These are phyloP conservation scores for Zopfia rhizophila DNA, from an alignment of 2,329 filamentous ascomycete genomes.

Conservation along the genomic window DNA sequence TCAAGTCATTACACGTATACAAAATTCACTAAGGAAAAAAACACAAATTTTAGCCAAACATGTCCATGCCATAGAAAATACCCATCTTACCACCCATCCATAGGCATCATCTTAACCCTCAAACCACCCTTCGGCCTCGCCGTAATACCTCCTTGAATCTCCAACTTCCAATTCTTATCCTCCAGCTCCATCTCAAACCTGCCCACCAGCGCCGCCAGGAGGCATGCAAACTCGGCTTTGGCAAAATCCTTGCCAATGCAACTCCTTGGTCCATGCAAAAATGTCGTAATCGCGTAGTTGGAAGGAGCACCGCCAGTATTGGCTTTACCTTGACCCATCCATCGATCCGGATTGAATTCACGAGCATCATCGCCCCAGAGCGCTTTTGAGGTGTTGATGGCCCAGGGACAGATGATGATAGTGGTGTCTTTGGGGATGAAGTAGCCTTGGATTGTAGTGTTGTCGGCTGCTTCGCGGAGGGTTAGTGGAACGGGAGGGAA, in stretches of 20 bases:
- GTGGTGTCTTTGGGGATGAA: slow-evolving; percentile 76
- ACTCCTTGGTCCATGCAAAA: slow-evolving; percentile 84
- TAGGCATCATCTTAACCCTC: slow-evolving; percentile 71
- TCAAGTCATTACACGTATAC: too few species aligned
- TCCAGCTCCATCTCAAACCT: slow-evolving; percentile 76
- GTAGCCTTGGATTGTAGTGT: slow-evolving; percentile 73
- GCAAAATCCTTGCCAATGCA: slow-evolving; percentile 88
- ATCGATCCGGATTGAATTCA: slow-evolving; percentile 78
- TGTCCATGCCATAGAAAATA: too few species aligned
- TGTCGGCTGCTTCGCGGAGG: slow-evolving; percentile 69
- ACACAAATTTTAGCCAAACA: too few species aligned
- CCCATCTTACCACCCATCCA: slow-evolving; percentile 71
- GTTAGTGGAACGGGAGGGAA: slow-evolving; percentile 78
- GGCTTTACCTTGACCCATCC: slow-evolving; percentile 54
- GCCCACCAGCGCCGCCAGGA: slow-evolving; percentile 81
- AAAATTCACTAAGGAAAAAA: too few species aligned
- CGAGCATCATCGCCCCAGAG: slow-evolving; percentile 82
- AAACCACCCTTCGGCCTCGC: slow-evolving; percentile 78
- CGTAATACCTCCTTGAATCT: slow-evolving; percentile 77
- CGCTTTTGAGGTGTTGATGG: slow-evolving; percentile 73
- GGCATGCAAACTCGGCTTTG: slow-evolving; percentile 83
- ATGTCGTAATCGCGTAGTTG: slow-evolving; percentile 83
- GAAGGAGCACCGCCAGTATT: slow-evolving; percentile 77
- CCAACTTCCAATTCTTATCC: slow-evolving; percentile 66
- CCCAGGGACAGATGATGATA: slow-evolving; percentile 71